Evolutionary conservation across 345 rosid species (phyloP).

Genomic region (Euclidium syriacum): DNA sequence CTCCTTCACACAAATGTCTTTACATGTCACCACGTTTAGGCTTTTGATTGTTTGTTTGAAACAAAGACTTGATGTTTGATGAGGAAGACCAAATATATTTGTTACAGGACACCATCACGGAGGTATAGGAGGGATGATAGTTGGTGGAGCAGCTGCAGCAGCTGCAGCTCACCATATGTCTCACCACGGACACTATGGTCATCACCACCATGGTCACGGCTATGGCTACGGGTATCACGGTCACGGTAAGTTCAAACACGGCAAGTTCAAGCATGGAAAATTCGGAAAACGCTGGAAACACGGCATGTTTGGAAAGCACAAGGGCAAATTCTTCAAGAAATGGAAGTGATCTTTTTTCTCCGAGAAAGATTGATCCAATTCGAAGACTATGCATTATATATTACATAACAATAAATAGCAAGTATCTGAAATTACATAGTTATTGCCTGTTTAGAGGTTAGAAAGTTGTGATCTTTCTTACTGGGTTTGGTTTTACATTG

Average conservation of each 20-base stretch:
- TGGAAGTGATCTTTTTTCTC: conserved; percentile 41
- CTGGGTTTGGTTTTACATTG: conserved; percentile 10
- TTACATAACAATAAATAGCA: background rate
- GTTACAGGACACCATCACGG: conserved; percentile 31
- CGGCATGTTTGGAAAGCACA: conserved; percentile 66
- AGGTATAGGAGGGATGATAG: conserved; percentile 56
- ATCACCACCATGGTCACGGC: conserved; percentile 26
- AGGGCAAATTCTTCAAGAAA: conserved; percentile 46
- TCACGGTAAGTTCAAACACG: conserved; percentile 73
- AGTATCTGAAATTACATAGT: background rate
- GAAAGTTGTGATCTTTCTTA: background rate
- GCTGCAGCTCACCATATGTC: conserved; percentile 63
- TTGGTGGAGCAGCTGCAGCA: conserved; percentile 72
- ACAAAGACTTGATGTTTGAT: conserved; percentile 1
- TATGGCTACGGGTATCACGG: conserved; percentile 32
- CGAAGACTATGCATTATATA: background rate
- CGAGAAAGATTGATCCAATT: conserved; percentile 7
- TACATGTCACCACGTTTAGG: background rate
- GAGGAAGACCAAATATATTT: background rate
- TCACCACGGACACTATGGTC: conserved; percentile 50
- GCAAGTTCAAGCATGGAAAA: conserved; percentile 66
- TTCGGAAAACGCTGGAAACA: conserved; percentile 64
- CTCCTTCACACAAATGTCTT: background rate
- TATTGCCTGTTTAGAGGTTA: conserved; percentile 4
- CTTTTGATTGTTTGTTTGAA: background rate